Percentiles rank a stretch among this genome's conserved stretches.
These are phyloP conservation scores for Ambrosia hybrid DNA, from an alignment of 140 eudicot species.

Conservation along the genomic window DNA sequence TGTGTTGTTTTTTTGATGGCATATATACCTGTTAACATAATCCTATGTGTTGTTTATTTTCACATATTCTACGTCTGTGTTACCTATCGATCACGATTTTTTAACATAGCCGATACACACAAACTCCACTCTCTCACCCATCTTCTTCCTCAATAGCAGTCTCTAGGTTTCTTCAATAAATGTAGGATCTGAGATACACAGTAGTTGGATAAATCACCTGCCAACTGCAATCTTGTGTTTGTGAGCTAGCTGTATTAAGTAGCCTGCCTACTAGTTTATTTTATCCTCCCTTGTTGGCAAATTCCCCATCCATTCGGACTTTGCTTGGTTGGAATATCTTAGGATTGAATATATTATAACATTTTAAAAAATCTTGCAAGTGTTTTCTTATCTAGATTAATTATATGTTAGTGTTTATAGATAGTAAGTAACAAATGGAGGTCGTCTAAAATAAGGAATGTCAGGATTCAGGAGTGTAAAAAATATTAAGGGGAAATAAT, in stretches of 20 bases:
- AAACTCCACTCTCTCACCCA: not conserved
- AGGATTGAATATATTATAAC: not conserved
- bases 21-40: not conserved
- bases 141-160: not conserved
- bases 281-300: not conserved
- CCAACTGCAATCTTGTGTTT: not conserved
- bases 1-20: too few relatives aligned
- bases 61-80: not conserved
- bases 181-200: not conserved
- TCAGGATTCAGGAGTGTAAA: not conserved
- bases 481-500: not conserved
- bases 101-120: not conserved
- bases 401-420: too few relatives aligned
- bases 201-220: not conserved
- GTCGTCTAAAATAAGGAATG: not conserved
- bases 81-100: not conserved
- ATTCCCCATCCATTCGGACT: not conserved
- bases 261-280: not conserved
- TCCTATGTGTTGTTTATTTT: not conserved
- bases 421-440: not conserved
- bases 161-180: not conserved
- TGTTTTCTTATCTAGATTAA: too few relatives aligned
- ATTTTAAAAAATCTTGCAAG: not conserved
- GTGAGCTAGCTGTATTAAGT: not conserved
- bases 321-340: not conserved